Evolutionary conservation across 1,284 basidiomycete species (phyloP), one percentile per base, ranked within the genome.

Genomic region (Malassezia japonica): DNA sequence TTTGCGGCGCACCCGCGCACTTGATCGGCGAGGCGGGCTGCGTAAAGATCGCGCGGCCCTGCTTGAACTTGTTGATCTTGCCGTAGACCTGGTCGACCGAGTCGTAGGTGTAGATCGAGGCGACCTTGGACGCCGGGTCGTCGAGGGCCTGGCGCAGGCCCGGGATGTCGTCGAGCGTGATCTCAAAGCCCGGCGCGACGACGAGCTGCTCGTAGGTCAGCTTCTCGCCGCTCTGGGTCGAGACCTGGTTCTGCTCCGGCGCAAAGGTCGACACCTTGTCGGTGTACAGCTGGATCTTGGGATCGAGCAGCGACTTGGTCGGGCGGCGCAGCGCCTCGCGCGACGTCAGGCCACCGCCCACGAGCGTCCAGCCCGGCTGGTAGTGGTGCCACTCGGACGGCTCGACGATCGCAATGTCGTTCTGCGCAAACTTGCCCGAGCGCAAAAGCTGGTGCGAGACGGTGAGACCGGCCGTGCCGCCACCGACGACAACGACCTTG

Each of bases 11-110:
- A 74, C 92, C 92, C 47, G 90, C 86, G 72, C 91, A 96, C 76
- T 96, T 96, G 74, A 96, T 81, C 21, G 88, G 77, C 20, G 91
- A 89, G n/a, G 84, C 82, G 25, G 91, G 92, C 73, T 96, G 92
- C 0, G 92, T 96, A 76, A 98, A 96, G 65, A 98, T 80, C 2
- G 91, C 90, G 47, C 83, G 82, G 16, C 88, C 90, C 4, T 78
- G 77, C 44, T 83, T 80, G 57, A 91, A 79, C 8, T 79, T 87
- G 0, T 83, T 37, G 36, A 70, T 62, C 34, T 56, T 57, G 48
- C 56, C 51, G 33, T 60, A 68, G 6, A 69, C 59, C 49, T 67
- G 59, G 50, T 60, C 58, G 43, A 61, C 62, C 3, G 64, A 55
- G 50, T 67, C 50, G 55, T 68, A 70, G 40, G 56, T 85, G 77